Conservation (phyloP, 2,329 filamentous ascomycete species). For the Scedosporium aurantiacum region DNA sequence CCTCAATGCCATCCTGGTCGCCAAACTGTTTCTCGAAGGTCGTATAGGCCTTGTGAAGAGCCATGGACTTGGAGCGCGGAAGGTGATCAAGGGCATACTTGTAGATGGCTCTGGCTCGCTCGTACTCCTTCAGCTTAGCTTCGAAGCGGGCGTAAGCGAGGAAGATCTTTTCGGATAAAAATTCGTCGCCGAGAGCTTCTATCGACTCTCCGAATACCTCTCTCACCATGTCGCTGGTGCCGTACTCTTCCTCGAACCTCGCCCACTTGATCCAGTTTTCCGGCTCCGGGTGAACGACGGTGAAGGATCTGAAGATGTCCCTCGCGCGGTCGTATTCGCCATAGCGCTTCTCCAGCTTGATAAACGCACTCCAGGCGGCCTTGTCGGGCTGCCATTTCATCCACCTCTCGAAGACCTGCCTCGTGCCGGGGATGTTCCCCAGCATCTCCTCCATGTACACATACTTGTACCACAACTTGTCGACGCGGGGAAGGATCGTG, state of each 20-base stretch:
- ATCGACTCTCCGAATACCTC: conserved; percentile 86
- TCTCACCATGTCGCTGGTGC: conserved; percentile 80
- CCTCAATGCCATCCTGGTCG: conserved; percentile 83
- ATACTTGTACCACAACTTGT: conserved; percentile 99
- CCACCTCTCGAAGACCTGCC: conserved; percentile 95
- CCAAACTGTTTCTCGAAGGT: conserved; percentile 98
- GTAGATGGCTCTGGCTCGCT: conserved; percentile 88
- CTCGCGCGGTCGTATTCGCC: conserved; percentile 84
- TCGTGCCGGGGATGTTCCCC: conserved; percentile 81
- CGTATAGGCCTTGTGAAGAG: conserved; percentile 86
- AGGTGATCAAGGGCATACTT: conserved; percentile 91
- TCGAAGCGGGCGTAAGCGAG: conserved; percentile 94
- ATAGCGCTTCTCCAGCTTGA: conserved; percentile 94
- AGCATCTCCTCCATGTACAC: conserved; percentile 98
- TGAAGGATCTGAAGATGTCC: conserved; percentile 81
- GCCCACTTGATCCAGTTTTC: conserved; percentile 99
- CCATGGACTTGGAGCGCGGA: conserved; percentile 73
- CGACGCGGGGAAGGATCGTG: conserved; percentile 76
- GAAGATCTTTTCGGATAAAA: conserved; percentile 92
- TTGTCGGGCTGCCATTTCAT: conserved; percentile 98
- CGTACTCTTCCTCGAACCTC: conserved; percentile 90
- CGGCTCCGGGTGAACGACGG: conserved; percentile 84
- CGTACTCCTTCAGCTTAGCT: conserved; percentile 87
- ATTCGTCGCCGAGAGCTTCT: conserved; percentile 83
- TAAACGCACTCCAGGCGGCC: conserved; percentile 89